A percentile compares a stretch with the other conserved stretches of the same genome.
Conservation (phyloP, 148 eudicot genomes). For the Dysphania ambrosioides region DNA sequence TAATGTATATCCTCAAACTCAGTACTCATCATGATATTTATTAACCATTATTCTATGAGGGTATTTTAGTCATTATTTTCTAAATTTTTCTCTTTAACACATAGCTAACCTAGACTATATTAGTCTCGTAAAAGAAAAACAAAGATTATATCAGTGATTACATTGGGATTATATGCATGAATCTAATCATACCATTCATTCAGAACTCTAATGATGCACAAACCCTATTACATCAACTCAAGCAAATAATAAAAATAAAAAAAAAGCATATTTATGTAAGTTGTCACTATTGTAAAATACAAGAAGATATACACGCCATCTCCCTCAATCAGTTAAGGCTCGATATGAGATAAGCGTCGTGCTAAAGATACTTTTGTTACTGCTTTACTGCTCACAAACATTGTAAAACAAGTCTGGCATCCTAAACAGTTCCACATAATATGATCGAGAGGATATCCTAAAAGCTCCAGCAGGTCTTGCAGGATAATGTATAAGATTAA, state of each 20-base stretch:
- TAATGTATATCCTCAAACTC: too few species aligned
- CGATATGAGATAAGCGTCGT: not conserved
- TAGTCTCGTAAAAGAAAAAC: too few species aligned
- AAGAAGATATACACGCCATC: not conserved
- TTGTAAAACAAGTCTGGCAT: not conserved
- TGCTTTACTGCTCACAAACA: not conserved
- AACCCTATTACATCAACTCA: not conserved
- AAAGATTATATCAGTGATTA: too few species aligned
- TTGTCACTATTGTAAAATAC: too few species aligned
- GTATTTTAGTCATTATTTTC: too few species aligned
- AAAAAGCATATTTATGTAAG: too few species aligned
- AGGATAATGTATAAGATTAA: conserved; percentile 9
- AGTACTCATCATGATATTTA: too few species aligned
- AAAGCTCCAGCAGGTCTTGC: not conserved
- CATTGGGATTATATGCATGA: too few species aligned
- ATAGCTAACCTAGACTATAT: too few species aligned
- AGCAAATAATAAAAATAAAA: not conserved
- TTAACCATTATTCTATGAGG: too few species aligned
- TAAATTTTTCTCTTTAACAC: too few species aligned
- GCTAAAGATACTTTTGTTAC: not conserved
- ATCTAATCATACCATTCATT: too few species aligned
- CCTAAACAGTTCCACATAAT: not conserved
- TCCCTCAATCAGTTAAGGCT: not conserved
- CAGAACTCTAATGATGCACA: not conserved
- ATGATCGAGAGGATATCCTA: not conserved